A percentile compares a stretch with the other conserved stretches of the same genome.
Conservation (phyloP, 1,284 basidiomycete species). For the Abortiporus biennis region DNA sequence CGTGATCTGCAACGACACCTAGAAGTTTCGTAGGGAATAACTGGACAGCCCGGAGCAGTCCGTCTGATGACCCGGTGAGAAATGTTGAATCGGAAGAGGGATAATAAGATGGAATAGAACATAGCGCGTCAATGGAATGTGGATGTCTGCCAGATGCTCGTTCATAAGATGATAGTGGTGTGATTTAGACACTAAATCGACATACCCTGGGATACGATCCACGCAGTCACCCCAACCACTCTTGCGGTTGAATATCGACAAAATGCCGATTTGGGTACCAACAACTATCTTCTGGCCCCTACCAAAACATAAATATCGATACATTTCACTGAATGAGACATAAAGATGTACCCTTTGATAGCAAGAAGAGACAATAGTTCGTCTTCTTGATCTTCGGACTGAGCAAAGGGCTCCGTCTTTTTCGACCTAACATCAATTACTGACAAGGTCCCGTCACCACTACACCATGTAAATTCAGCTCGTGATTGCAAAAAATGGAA, state of each 20-base stretch:
- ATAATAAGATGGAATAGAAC: conserved; percentile 61
- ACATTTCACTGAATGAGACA: background rate
- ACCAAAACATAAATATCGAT: too few species aligned
- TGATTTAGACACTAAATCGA: conserved; percentile 5
- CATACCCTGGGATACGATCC: conserved; percentile 84
- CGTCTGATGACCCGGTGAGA: conserved; percentile 91
- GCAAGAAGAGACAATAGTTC: conserved; percentile 82
- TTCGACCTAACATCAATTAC: conserved; percentile 85
- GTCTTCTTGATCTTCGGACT: conserved; percentile 95
- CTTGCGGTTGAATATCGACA: conserved; percentile 85
- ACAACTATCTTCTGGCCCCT: conserved; percentile 81
- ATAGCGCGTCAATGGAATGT: conserved; percentile 81
- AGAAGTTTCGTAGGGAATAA: conserved; percentile 87
- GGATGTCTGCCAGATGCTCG: conserved; percentile 77
- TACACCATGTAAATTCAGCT: conserved; percentile 23
- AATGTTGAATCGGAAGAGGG: conserved; percentile 68
- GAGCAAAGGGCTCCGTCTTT: conserved; percentile 66
- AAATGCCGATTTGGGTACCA: conserved; percentile 87
- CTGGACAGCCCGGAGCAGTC: conserved; percentile 85
- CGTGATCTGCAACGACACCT: conserved; percentile 88
- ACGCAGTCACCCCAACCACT: conserved; percentile 91
- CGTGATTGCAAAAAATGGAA: background rate
- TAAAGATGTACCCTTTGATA: conserved; percentile 60
- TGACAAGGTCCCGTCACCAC: conserved; percentile 88
- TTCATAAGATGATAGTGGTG: background rate